phyloP scores from a whole-genome alignment of 352 stramenopile species.

The Phytophthora chlamydospora region DNA sequence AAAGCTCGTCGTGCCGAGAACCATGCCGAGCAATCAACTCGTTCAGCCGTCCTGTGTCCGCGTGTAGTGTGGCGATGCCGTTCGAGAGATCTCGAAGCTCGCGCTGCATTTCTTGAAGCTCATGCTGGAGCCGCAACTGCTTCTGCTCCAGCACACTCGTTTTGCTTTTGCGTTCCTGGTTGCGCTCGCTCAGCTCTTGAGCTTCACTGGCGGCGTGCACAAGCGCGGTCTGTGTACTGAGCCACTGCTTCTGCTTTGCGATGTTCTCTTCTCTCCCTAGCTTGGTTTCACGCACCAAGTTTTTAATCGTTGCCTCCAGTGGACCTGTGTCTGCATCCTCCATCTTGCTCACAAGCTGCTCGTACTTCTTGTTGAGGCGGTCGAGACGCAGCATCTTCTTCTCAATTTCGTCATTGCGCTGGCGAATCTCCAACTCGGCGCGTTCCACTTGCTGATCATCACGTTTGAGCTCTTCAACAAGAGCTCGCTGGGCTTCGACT shows the following conservation, averaged over 20 bases:
- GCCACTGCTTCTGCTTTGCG: slow-evolving; percentile 91
- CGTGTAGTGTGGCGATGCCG: slow-evolving; percentile 85
- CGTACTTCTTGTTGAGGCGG: slow-evolving; percentile 95
- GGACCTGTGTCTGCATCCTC: slow-evolving; percentile 93
- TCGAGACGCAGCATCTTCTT: slow-evolving; percentile 96
- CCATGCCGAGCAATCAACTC: slow-evolving; percentile 92
- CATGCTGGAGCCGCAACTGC: slow-evolving; percentile 85
- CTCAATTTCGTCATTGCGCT: slow-evolving; percentile 96
- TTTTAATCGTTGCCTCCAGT: slow-evolving; percentile 94
- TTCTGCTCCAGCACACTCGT: slow-evolving; percentile 92
- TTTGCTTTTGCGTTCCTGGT: slow-evolving; percentile 91
- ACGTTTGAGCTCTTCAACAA: slow-evolving; percentile 84
- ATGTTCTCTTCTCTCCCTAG: slow-evolving; percentile 64
- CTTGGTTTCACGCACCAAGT: slow-evolving; percentile 90
- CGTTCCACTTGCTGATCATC: slow-evolving; percentile 92
- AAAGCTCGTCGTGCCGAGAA: slow-evolving; percentile 73
- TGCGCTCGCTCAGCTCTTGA: slow-evolving; percentile 88
- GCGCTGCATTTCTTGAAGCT: slow-evolving; percentile 76
- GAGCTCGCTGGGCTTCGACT: slow-evolving; percentile 77
- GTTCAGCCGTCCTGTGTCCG: slow-evolving; percentile 93
- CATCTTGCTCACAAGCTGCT: slow-evolving; percentile 90
- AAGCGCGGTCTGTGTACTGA: slow-evolving; percentile 90
- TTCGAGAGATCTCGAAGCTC: slow-evolving; percentile 86
- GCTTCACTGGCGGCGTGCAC: slow-evolving; percentile 88
- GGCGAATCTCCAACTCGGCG: slow-evolving; percentile 93